A percentile compares a stretch with the other conserved stretches of the same genome.
These are phyloP conservation scores for Mycena kentingensis DNA, from an alignment of 768 basidiomycete genomes.

Conservation along the genomic window DNA sequence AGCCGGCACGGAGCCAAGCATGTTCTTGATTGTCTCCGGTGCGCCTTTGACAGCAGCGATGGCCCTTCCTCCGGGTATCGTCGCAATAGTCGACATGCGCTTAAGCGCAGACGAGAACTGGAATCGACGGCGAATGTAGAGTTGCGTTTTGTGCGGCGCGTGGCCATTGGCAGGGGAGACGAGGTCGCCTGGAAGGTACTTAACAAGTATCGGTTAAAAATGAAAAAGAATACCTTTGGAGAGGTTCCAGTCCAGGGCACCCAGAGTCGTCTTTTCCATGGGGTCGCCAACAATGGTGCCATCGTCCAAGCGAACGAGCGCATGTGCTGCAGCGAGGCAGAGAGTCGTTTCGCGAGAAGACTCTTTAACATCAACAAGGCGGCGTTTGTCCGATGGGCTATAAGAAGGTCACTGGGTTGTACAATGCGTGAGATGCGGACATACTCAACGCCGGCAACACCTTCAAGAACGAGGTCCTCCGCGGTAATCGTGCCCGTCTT, in stretches of 20 bases:
- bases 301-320: constrained; percentile 91
- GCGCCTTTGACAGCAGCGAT: constrained; percentile 91
- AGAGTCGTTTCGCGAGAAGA: constrained; percentile 76
- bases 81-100: constrained; percentile 90
- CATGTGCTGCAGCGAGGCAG: constrained; percentile 93
- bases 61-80: constrained; percentile 60
- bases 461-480: constrained; percentile 92
- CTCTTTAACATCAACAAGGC: constrained; percentile 78
- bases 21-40: constrained; percentile 91
- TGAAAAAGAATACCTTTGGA: constrained; percentile 50
- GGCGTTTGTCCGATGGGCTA: constrained; percentile 61
- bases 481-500: constrained; percentile 99
- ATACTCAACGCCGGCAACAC: constrained; percentile 88
- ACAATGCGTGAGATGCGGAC: constrained; percentile 5
- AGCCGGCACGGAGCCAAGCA: constrained; percentile 74
- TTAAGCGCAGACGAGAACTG: constrained; percentile 98
- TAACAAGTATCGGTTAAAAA: constrained; percentile 34
- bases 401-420: constrained; percentile 11
- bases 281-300: constrained; percentile 95
- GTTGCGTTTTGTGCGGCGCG: constrained; percentile 56
- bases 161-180: constrained; percentile 59
- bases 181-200: constrained; percentile 65
- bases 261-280: constrained; percentile 97
- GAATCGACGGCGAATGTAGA: constrained; percentile 87
- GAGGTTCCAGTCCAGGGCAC: constrained; percentile 88